Evolutionary conservation across 805 yeast species (phyloP).

Genomic region (Candida awuae): DNA sequence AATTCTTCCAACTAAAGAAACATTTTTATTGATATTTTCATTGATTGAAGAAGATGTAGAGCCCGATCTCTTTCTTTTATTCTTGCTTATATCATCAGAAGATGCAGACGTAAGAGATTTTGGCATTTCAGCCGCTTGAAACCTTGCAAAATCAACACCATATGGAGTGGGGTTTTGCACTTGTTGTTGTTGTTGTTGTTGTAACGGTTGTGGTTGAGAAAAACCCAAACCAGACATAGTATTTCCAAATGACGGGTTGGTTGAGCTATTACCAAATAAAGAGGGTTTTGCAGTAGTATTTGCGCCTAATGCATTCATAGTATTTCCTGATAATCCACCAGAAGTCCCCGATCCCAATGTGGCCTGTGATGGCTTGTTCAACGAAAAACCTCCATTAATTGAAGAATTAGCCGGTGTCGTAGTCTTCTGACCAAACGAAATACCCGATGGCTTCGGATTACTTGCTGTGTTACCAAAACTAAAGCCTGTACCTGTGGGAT

Average conservation of each 20-base stretch:
- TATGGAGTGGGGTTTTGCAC: slow-evolving; percentile 16
- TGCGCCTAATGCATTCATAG: neutral
- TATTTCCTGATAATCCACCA: neutral
- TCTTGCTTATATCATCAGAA: slow-evolving; percentile 13
- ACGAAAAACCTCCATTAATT: neutral
- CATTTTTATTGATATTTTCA: slow-evolving; percentile 3
- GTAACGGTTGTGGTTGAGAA: slow-evolving; percentile 9
- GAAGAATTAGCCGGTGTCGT: neutral
- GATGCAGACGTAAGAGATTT: slow-evolving; percentile 21
- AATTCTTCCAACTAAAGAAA: slow-evolving; percentile 8
- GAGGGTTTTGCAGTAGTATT: slow-evolving; percentile 10
- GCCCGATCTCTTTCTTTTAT: slow-evolving; percentile 19
- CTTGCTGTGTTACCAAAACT: neutral
- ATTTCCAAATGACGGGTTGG: slow-evolving; percentile 8
- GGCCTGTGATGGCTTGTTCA: neutral
- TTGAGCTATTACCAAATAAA: slow-evolving; percentile 21
- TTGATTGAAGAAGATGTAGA: slow-evolving; percentile 10
- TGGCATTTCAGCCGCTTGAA: slow-evolving; percentile 23
- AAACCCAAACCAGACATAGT: slow-evolving; percentile 11
- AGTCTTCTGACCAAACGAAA: slow-evolving; percentile 10
- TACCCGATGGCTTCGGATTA: slow-evolving; percentile 14
- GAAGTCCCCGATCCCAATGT: too few relatives aligned
- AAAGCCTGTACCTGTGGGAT: slow-evolving; percentile 12
- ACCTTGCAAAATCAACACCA: slow-evolving; percentile 18
- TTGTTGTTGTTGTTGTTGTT: slow-evolving; percentile 6